These are phyloP conservation scores for Phylloporus scabripes DNA, from an alignment of 768 basidiomycete species.

Conservation along the genomic window DNA sequence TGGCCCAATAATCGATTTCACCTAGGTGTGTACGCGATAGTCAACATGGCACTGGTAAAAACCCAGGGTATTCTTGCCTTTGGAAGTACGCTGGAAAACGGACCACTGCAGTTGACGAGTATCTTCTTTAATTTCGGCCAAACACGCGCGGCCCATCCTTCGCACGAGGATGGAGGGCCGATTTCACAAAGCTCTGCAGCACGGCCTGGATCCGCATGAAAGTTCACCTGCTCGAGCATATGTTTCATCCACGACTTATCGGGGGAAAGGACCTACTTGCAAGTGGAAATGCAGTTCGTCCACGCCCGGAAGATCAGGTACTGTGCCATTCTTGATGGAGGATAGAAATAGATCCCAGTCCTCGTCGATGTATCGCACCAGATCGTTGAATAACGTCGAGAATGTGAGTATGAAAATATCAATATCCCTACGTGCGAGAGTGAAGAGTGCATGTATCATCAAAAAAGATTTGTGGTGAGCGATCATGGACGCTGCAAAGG, in stretches of 20 bases:
- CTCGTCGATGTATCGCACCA: slow-evolving; percentile 2
- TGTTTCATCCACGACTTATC: not conserved
- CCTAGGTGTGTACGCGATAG: not conserved
- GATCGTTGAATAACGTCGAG: slow-evolving; percentile 4
- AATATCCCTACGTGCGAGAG: not conserved
- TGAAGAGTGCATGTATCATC: slow-evolving; percentile 10
- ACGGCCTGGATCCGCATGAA: not conserved
- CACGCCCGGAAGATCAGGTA: slow-evolving; percentile 9
- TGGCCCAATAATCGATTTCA: slow-evolving; percentile 4
- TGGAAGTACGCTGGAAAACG: not conserved
- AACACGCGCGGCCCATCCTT: slow-evolving; percentile 6
- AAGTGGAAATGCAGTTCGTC: slow-evolving; percentile 3
- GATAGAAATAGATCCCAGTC: slow-evolving; percentile 3
- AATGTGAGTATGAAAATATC: not conserved
- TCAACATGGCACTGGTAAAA: not conserved
- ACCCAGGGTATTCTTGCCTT: not conserved
- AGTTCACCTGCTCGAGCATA: not conserved
- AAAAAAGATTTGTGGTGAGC: slow-evolving; percentile 4
- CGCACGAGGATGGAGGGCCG: slow-evolving; percentile 2
- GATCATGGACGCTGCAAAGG: slow-evolving; percentile 3
- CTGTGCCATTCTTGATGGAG: slow-evolving; percentile 1
- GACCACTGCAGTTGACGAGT: not conserved
- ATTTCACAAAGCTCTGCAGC: slow-evolving; percentile 7
- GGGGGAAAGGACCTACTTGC: not conserved
- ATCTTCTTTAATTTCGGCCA: slow-evolving; percentile 1